Percentiles rank a stretch among this genome's conserved stretches.
Conservation (phyloP, 1,139 yeast genomes). For the Candida neerlandica region DNA sequence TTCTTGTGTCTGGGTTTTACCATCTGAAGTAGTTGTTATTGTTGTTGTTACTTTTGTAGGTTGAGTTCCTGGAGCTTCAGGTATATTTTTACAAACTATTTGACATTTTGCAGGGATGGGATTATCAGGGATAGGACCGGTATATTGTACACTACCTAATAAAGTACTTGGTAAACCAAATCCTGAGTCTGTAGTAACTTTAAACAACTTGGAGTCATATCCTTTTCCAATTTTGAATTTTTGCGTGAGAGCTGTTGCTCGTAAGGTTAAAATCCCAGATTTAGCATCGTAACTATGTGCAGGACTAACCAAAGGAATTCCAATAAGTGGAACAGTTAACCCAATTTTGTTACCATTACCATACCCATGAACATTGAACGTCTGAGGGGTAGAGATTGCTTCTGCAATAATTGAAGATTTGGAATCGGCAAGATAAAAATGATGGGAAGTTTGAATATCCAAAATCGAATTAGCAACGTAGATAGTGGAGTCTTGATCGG, state of each 20-base stretch:
- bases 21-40: too few relatives aligned
- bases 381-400: constrained; percentile 20
- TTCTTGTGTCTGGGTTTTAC: too few relatives aligned
- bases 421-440: constrained; percentile 23
- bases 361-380: constrained; percentile 32
- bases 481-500: constrained; percentile 24
- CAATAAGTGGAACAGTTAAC: constrained; percentile 20
- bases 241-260: constrained; percentile 14
- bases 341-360: constrained; percentile 35
- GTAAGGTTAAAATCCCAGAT: constrained; percentile 26
- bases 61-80: too few relatives aligned
- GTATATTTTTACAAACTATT: constrained; percentile 10
- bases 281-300: constrained; percentile 17
- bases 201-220: constrained; percentile 17
- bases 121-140: constrained; percentile 22
- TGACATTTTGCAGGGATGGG: constrained; percentile 16
- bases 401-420: constrained; percentile 24
- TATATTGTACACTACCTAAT: constrained; percentile 18
- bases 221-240: constrained; percentile 28
- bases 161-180: constrained; percentile 15
- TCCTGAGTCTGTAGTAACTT: constrained; percentile 19
- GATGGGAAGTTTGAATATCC: constrained; percentile 22
- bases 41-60: too few relatives aligned
- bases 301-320: constrained; percentile 13
- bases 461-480: constrained; percentile 22